Evolutionary conservation across 169 alveolate genomes (phyloP).

Genomic region (Theileria sp.): DNA sequence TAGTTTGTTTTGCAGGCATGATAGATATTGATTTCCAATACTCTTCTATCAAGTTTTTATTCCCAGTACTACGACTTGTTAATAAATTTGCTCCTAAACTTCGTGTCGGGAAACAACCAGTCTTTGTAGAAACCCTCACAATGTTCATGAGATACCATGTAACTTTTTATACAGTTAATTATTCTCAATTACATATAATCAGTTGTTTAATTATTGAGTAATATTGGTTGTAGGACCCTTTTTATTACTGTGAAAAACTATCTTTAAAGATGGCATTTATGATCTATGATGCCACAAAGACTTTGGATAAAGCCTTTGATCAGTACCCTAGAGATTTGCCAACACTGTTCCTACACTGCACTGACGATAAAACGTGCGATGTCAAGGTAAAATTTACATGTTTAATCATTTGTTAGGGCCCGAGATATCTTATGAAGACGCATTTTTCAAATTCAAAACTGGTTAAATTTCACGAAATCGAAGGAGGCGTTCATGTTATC

Average conservation of each 20-base stretch:
- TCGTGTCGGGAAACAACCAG: neutral
- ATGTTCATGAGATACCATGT: conserved; percentile 23
- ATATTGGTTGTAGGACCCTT: conserved; percentile 46
- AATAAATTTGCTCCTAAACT: conserved; percentile 48
- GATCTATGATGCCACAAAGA: conserved; percentile 62
- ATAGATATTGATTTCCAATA: conserved; percentile 50
- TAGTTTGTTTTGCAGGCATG: conserved; percentile 71
- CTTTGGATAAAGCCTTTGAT: conserved; percentile 38
- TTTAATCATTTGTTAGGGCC: conserved; percentile 23
- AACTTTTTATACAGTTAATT: no score
- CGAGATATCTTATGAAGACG: conserved; percentile 22
- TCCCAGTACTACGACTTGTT: conserved; percentile 36
- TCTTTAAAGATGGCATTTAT: conserved; percentile 56
- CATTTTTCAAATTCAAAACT: conserved; percentile 5
- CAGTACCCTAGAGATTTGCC: conserved; percentile 62
- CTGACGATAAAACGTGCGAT: conserved; percentile 51
- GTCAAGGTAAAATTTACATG: conserved; percentile 18
- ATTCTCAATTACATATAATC: neutral
- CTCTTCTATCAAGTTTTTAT: conserved; percentile 19
- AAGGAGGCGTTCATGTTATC: conserved; percentile 48
- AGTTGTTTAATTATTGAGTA: neutral
- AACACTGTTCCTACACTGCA: conserved; percentile 61
- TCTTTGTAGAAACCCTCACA: neutral
- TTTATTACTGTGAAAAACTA: conserved; percentile 11
- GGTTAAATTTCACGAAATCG: conserved; percentile 35